Evolutionary conservation across 345 rosid species (phyloP), one percentile per base, ranked within the genome.

Genomic region (Populus alba): DNA sequence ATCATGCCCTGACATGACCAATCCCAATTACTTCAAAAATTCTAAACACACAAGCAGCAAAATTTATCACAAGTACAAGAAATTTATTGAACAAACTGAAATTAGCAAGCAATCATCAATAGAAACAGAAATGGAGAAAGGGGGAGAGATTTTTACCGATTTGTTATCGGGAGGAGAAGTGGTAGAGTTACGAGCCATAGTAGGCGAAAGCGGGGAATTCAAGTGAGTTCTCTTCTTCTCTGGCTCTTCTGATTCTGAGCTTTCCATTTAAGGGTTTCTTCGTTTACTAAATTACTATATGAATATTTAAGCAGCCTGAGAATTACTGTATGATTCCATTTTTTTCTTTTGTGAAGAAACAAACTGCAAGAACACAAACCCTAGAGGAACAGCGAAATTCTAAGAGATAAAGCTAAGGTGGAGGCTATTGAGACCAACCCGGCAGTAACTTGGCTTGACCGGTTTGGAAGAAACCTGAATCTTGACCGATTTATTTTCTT

Each of bases 151-250:
- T 15, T 78, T 72, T 84, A 92, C 92, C 2, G 87, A 55, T 84
- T 89, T 87, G 73, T 81, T 78, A 67, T 65, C 68, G 53, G 88
- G 82, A 22, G 84, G 88, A 81, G 92, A 87, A 75, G 89, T 76
- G 35, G 88, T 78, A 77, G 91, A 85, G 75, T 81, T 86, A 68
- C 86, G 89, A 37, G 92, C 84, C 88, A 84, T 87, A 74, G 88
- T 71, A 6, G 91, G 88, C 65, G 91, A 82, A 25, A 82, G 85
- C 25, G 87, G 77, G 18, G 83, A 70, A 70, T 84, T 86, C 63
- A 89, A 10, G 79, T 85, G 92, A 75, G 87, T 91, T 82, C 86
- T 88, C 89, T 89, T 92, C 86, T 87, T 90, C 78, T 86, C 90
- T 77, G 94, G 88, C 79, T 91, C 95, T 25, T 86, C 91, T 5